Base-by-base conservation (phyloP, 441 rosid species). In the Syzygium syzygioides region DNA sequence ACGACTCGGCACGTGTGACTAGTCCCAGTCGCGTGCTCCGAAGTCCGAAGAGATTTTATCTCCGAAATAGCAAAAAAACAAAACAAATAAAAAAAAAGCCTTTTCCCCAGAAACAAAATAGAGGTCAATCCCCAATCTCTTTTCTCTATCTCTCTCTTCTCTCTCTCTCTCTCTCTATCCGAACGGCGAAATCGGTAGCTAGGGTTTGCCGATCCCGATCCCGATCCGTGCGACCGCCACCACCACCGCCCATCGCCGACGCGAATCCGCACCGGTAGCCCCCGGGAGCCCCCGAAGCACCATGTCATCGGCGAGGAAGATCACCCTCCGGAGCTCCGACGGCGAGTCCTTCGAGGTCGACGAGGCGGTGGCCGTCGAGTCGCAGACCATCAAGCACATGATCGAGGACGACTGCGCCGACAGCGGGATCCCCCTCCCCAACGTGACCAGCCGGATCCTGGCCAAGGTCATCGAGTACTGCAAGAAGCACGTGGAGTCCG, bases 291-390 rank as follows among this genome's bases (percentile, higher is more conserved):
- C n/a, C 52, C 89, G 18, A 26, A 57, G 85, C 91, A 76, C 14
- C 83, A 91, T 92, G 90, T 89, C 94, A 0, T 62, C 91, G 0
- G 15, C 26, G 84, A 91, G 90, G 93, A 95, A 93, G 90, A 93
- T 95, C 56, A 92, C 90, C 17, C 92, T 96, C 86, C 93, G 79
- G 92, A 95, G 96, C 85, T 95, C 96, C 50, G 97, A 96, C 64
- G 94, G 94, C 6, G 95, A 96, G 90, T 45, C 92, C 0, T 95
- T 96, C 89, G 97, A 94, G 91, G 95, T 95, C 14, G 96, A 93
- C 1, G 94, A 93, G 89, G 93, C 91, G 56, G 98, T 96, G 88
- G 97, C 96, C 18, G 76, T 92, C 20, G 93, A 93, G 79, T 95
- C 96, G 50, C 95, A 93, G 87, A 95, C 94, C 85, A 95, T 96